Percentiles rank a stretch among this genome's conserved stretches.
phyloP scores from a whole-genome alignment of 1,284 basidiomycete genomes.

The Ustilago loliicola region DNA sequence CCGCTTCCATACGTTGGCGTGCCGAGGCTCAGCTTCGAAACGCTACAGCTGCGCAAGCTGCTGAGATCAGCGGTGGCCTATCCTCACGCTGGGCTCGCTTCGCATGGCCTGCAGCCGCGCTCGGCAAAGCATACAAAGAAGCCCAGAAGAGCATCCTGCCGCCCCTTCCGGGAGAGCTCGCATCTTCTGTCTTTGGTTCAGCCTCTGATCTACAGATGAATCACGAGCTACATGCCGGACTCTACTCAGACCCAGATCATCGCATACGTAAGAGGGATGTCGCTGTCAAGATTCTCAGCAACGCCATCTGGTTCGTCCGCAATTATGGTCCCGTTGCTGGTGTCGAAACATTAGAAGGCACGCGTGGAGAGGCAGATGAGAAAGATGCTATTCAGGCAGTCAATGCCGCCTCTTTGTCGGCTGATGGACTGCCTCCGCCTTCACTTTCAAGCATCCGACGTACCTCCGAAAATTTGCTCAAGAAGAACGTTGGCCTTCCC shows the following conservation, averaged over 20 bases:
- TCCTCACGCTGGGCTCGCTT: conserved; percentile 51
- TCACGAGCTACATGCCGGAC: conserved; percentile 17
- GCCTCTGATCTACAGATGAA: conserved; percentile 16
- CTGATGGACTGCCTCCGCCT: conserved; percentile 19
- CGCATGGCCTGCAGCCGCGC: conserved; percentile 52
- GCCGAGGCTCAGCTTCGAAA: conserved; percentile 59
- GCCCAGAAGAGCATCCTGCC: conserved; percentile 36
- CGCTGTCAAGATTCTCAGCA: conserved; percentile 60
- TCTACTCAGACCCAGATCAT: conserved; percentile 36
- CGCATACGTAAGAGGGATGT: conserved; percentile 62
- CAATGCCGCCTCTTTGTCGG: background rate
- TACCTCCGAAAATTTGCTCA: conserved; percentile 45
- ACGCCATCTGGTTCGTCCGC: conserved; percentile 62
- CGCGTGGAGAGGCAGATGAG: background rate
- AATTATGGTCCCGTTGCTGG: conserved; percentile 51
- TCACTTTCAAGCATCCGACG: conserved; percentile 27
- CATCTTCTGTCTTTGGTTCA: conserved; percentile 7
- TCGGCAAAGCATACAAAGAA: conserved; percentile 53
- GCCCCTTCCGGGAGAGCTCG: conserved; percentile 15
- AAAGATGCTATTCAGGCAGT: background rate
- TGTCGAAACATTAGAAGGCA: conserved; percentile 25
- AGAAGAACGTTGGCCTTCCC: conserved; percentile 39
- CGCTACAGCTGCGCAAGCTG: conserved; percentile 38
- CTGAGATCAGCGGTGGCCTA: conserved; percentile 22
- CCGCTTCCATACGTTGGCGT: conserved; percentile 60